A percentile compares a stretch with the other conserved stretches of the same genome.
Evolutionary conservation across 1,139 yeast species (phyloP).

Genomic region (Sugiyamaella pinicola): DNA sequence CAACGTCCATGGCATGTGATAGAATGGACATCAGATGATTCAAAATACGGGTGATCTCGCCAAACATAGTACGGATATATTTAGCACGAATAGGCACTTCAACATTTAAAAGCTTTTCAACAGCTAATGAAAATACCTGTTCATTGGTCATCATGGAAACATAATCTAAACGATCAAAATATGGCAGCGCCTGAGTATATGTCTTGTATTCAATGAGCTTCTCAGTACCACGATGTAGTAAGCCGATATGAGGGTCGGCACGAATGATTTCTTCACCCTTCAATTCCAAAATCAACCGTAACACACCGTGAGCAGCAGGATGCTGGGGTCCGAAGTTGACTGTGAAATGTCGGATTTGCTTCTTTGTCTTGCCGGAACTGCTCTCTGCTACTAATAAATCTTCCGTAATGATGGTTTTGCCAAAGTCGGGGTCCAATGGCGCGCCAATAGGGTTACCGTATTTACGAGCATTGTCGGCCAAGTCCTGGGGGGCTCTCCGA

Average conservation of each 20-base stretch:
- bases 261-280: conserved; percentile 89
- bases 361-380: conserved; percentile 44
- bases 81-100: conserved; percentile 85
- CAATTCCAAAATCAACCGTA: conserved; percentile 80
- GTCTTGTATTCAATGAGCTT: conserved; percentile 84
- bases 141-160: conserved; percentile 94
- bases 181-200: conserved; percentile 83
- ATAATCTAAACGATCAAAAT: conserved; percentile 85
- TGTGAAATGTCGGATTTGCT: conserved; percentile 74
- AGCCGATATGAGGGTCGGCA: conserved; percentile 86
- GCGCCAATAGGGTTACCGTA: conserved; percentile 41
- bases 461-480: conserved; percentile 33
- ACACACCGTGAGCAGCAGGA: conserved; percentile 94
- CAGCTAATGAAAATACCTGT: conserved; percentile 81
- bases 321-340: conserved; percentile 93
- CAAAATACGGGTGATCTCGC: conserved; percentile 81
- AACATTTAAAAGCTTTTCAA: conserved; percentile 79
- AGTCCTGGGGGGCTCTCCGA: conserved; percentile 21
- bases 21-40: conserved; percentile 87
- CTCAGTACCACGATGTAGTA: conserved; percentile 87
- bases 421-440: conserved; percentile 40
- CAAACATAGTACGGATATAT: conserved; percentile 83
- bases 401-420: conserved; percentile 42
- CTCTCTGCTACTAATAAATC: conserved; percentile 35
- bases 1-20: conserved; percentile 93